Base-by-base conservation (phyloP, 2,329 filamentous ascomycete species). In the Fulvia fulva region DNA sequence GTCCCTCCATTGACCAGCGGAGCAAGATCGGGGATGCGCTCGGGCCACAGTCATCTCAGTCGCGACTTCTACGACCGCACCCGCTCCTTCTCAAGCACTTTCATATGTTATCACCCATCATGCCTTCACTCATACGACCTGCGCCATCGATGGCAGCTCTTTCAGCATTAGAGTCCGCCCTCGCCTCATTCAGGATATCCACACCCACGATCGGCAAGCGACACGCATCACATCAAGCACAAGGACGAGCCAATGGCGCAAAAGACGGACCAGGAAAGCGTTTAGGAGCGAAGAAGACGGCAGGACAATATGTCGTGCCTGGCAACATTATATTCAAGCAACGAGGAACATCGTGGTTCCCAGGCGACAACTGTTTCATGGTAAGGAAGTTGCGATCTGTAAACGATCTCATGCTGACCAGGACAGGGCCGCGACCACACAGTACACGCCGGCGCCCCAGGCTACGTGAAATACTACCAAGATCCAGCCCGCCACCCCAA, bases 261-360 rank as follows among this genome's bases (percentile, higher is more conserved):
- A 87, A 87, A 70, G 83, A 88, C 68, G 85, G 86, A 3, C 81
- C 87, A 1, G 87, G 87, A 68, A 96, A 96, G 79, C 91, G 96
- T 74, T 79, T 99, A 66, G 94, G 94, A 66, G 92, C 93, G 5
- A 99, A 99, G 82, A 91, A 93, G 76, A 87, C 88, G 19, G 91
- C 90, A 75, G 93, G 90, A 89, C 80, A 97, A 79, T 96, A 88
- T 75, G 94, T 99, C 34, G 88, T 96, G 58, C 89, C 92, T 4
- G 94, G 94, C 55, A 97, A 96, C 80, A 99, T 99, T 76, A 89
- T 99, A 77, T 99, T 94, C 84, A 91, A 91, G 73, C 94, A 99
- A 77, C 88, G 93, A 70, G 94, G 94, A 68, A 95, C 94, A 3
- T 84, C 87, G 70, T 99, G 94, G 94, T 93, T 88, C 74, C 88